Evolutionary conservation across 495 filamentous ascomycete genomes (phyloP).

Genomic region (Tuber microsphaerosporum): DNA sequence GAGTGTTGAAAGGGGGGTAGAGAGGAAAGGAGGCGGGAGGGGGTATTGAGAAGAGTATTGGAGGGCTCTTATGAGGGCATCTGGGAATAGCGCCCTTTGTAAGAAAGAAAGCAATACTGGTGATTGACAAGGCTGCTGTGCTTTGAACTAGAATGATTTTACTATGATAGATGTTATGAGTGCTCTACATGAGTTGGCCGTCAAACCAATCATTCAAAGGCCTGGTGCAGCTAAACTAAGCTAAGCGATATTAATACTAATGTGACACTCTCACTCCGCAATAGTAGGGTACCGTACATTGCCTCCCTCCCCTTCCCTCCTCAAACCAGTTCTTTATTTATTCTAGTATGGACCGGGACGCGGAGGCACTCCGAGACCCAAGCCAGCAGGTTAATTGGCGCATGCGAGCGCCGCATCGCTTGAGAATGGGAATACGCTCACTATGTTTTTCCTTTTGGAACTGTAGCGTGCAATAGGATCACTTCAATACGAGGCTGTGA

Average conservation of each 20-base stretch:
- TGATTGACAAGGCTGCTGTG: not conserved
- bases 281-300: not conserved
- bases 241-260: too few species aligned
- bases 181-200: not conserved
- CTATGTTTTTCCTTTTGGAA: too few species aligned
- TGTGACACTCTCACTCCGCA: not conserved
- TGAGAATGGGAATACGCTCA: too few species aligned
- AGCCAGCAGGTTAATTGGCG: too few species aligned
- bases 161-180: too few species aligned
- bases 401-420: too few species aligned
- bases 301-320: not conserved
- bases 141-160: not conserved
- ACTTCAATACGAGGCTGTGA: too few species aligned
- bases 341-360: not conserved
- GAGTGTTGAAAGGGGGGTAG: not conserved
- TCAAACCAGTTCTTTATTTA: not conserved
- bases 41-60: not conserved
- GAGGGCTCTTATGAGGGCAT: not conserved
- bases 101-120: not conserved
- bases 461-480: too few species aligned
- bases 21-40: not conserved
- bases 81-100: not conserved
- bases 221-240: not conserved
- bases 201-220: not conserved
- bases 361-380: not conserved